Conservation (phyloP, 2,329 filamentous ascomycete genomes). For the Neofusicoccum cordaticola region DNA sequence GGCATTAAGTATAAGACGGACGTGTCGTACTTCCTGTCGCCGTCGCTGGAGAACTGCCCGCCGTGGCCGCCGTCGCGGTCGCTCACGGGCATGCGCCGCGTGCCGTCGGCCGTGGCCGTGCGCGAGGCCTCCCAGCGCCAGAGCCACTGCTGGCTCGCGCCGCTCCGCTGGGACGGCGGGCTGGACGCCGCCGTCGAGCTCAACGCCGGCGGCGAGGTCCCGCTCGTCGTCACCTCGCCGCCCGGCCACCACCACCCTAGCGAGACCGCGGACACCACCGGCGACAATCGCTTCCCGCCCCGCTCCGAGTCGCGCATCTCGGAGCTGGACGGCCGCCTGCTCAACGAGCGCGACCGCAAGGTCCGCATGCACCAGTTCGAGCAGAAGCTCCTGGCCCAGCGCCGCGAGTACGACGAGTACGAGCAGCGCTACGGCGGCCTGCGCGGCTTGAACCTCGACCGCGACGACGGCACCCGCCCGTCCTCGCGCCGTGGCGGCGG, state of each 20-base stretch:
- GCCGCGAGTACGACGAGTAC: conserved; percentile 1
- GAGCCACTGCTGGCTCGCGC: conserved; percentile 36
- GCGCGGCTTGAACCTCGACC: background rate
- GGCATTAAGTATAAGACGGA: conserved; percentile 35
- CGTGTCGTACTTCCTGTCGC: conserved; percentile 41
- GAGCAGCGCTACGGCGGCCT: background rate
- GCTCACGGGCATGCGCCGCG: background rate
- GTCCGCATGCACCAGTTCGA: conserved; percentile 1
- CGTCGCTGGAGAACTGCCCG: conserved; percentile 36
- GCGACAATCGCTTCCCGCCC: background rate
- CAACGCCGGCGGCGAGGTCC: background rate
- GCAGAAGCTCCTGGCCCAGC: conserved; percentile 2
- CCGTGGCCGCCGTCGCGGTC: conserved; percentile 31
- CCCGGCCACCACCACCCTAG: too few relatives aligned
- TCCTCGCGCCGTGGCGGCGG: background rate
- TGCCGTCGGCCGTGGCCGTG: conserved; percentile 23
- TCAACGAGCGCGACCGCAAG: conserved; percentile 13
- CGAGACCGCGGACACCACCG: background rate
- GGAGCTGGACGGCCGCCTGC: conserved; percentile 5
- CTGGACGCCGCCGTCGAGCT: background rate
- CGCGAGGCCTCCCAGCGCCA: conserved; percentile 30
- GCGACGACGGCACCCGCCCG: background rate
- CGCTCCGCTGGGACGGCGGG: conserved; percentile 23
- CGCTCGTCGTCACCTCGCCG: background rate
- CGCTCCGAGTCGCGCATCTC: background rate